These are phyloP conservation scores for Magnolia changhungtana DNA, from an alignment of 164 flowering plant species.

Conservation along the genomic window DNA sequence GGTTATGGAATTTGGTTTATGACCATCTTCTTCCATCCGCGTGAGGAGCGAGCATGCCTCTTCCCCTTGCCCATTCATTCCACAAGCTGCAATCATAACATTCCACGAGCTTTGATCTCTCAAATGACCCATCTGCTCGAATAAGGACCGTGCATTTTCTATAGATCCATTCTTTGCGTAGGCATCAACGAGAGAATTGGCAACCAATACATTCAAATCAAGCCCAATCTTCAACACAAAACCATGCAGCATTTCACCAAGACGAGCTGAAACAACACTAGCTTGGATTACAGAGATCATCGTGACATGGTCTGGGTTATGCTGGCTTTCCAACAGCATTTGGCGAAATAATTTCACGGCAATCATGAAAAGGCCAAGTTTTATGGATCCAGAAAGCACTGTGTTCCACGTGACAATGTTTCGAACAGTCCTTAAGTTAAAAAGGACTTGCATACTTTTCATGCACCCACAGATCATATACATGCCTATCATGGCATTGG, in stretches of 20 bases:
- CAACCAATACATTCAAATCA: slow-evolving; percentile 18
- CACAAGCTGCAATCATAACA: slow-evolving; percentile 37
- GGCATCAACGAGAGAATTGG: slow-evolving; percentile 32
- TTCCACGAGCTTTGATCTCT: slow-evolving; percentile 43
- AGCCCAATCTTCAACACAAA: slow-evolving; percentile 28
- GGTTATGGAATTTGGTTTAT: slow-evolving; percentile 31
- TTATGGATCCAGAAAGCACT: slow-evolving; percentile 30
- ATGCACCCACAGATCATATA: slow-evolving; percentile 28
- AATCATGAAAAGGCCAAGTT: slow-evolving; percentile 14
- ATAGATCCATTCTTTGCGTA: slow-evolving; percentile 34
- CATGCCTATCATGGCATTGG: slow-evolving; percentile 41
- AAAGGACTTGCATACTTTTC: slow-evolving; percentile 23
- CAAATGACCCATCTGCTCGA: slow-evolving; percentile 22
- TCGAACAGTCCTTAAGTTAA: slow-evolving; percentile 18
- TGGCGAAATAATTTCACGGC: slow-evolving; percentile 25
- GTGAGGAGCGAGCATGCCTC: slow-evolving; percentile 25
- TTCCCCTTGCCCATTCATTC: slow-evolving; percentile 36
- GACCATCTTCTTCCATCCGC: slow-evolving; percentile 25
- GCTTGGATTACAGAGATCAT: slow-evolving; percentile 29
- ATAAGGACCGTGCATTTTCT: slow-evolving; percentile 26
- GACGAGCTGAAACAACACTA: slow-evolving; percentile 16
- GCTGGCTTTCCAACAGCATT: slow-evolving; percentile 28
- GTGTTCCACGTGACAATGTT: slow-evolving; percentile 38
- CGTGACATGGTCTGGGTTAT: slow-evolving; percentile 30
- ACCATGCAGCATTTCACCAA: slow-evolving; percentile 25